Percentiles rank a stretch among this genome's conserved stretches.
These are phyloP conservation scores for Eutrema japonicum DNA, from an alignment of 345 rosid species.

Conservation along the genomic window DNA sequence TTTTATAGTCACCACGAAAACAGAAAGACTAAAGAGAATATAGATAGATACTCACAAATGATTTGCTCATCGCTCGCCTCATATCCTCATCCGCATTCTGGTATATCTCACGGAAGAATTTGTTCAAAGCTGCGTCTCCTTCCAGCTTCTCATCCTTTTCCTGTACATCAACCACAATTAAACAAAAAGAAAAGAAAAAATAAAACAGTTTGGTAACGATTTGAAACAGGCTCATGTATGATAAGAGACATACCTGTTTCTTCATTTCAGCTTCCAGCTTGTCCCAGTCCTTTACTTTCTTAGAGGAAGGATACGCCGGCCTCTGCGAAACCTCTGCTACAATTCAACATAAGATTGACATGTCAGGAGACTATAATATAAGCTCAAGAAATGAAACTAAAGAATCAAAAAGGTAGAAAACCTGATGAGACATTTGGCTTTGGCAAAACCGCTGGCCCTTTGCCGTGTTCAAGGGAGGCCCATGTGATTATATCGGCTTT, in stretches of 20 bases:
- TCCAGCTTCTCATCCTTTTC: constrained; percentile 96
- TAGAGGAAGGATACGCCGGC: constrained; percentile 84
- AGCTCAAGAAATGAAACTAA: not conserved
- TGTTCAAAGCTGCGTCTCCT: constrained; percentile 97
- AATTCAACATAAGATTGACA: constrained; percentile 12
- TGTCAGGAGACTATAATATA: not conserved
- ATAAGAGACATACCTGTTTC: constrained; percentile 56
- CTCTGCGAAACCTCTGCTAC: constrained; percentile 51
- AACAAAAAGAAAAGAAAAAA: not conserved
- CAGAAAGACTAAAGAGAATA: not conserved
- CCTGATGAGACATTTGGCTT: constrained; percentile 51
- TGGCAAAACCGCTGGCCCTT: constrained; percentile 50
- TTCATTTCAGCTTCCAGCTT: constrained; percentile 85
- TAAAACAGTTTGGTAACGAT: not conserved
- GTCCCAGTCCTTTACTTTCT: constrained; percentile 77
- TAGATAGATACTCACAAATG: constrained; percentile 69
- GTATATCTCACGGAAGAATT: constrained; percentile 84
- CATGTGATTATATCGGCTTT: constrained; percentile 80
- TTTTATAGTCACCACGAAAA: not conserved
- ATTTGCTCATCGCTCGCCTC: constrained; percentile 92
- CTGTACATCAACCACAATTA: constrained; percentile 47
- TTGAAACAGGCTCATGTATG: not conserved
- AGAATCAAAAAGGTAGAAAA: constrained; percentile 27
- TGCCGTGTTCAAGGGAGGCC: constrained; percentile 77
- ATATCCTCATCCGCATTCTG: constrained; percentile 80